Evolutionary conservation across 768 basidiomycete genomes (phyloP).

Genomic region (Termitomyces sp.): DNA sequence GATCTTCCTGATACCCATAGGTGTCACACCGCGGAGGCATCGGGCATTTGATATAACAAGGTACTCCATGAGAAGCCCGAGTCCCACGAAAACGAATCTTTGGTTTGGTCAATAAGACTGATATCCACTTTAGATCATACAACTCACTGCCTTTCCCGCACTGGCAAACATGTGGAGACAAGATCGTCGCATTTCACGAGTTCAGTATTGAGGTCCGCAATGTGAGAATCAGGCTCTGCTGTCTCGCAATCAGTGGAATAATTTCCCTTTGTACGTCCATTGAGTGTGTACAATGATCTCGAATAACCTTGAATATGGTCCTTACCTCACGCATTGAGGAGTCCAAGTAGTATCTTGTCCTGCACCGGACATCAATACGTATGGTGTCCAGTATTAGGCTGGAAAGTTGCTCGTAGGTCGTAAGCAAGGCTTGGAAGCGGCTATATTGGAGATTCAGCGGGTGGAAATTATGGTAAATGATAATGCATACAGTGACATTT

Average conservation of each 20-base stretch:
- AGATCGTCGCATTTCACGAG: slow-evolving; percentile 73
- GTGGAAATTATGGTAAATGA: not conserved
- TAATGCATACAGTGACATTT: slow-evolving; percentile 78
- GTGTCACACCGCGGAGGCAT: slow-evolving; percentile 62
- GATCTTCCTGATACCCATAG: slow-evolving; percentile 81
- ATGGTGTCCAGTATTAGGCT: slow-evolving; percentile 85
- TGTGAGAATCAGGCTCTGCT: slow-evolving; percentile 86
- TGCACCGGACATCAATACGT: slow-evolving; percentile 82
- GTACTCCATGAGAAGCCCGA: slow-evolving; percentile 82
- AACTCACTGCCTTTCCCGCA: slow-evolving; percentile 63
- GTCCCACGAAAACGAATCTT: slow-evolving; percentile 85
- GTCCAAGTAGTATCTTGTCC: slow-evolving; percentile 75
- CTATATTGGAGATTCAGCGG: slow-evolving; percentile 31
- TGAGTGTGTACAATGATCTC: slow-evolving; percentile 7
- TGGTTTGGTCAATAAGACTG: slow-evolving; percentile 6
- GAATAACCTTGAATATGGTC: slow-evolving; percentile 5
- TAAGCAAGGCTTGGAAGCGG: slow-evolving; percentile 85
- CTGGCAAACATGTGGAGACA: slow-evolving; percentile 54
- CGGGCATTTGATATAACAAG: slow-evolving; percentile 73
- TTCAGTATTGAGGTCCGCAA: slow-evolving; percentile 81
- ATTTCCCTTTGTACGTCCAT: slow-evolving; percentile 55
- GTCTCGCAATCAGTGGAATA: slow-evolving; percentile 80
- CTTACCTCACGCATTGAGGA: slow-evolving; percentile 73
- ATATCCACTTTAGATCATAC: not conserved
- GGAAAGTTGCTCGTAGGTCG: slow-evolving; percentile 87